These are phyloP conservation scores for Penium margaritaceum DNA, from an alignment of 139 green algal genomes.

Conservation along the genomic window DNA sequence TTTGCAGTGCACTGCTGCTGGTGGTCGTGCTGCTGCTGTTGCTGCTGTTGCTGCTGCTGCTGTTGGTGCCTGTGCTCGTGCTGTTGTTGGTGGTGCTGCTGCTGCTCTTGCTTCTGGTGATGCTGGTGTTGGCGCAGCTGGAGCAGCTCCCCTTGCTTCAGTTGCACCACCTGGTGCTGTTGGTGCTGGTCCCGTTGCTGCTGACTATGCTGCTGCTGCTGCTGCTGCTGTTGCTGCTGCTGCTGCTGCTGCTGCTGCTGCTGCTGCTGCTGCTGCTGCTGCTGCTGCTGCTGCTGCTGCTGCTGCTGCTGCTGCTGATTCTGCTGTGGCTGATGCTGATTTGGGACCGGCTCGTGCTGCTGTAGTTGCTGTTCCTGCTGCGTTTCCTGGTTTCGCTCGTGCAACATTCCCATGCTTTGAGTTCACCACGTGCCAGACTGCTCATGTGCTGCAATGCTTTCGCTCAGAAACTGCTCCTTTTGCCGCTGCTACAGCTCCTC, in stretches of 20 bases:
- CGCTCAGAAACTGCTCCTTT: too few relatives aligned
- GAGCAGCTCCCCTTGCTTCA: background rate
- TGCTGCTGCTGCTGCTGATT: slow-evolving; percentile 4
- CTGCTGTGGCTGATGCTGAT: background rate
- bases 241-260: slow-evolving; percentile 4
- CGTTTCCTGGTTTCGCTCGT: too few relatives aligned
- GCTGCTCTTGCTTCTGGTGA: slow-evolving; percentile 9
- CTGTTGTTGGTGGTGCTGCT: slow-evolving; percentile 5
- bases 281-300: background rate
- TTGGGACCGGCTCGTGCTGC: too few relatives aligned
- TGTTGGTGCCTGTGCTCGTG: slow-evolving; percentile 2
- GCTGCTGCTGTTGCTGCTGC: slow-evolving; percentile 5
- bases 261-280: slow-evolving; percentile 14
- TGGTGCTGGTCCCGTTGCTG: background rate
- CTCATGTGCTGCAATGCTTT: too few relatives aligned
- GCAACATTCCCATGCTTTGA: too few relatives aligned
- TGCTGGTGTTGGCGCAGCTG: background rate
- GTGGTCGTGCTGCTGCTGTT: background rate
- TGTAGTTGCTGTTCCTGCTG: too few relatives aligned
- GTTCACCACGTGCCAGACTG: too few relatives aligned
- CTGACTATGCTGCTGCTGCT: slow-evolving; percentile 8
- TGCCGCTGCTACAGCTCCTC: too few relatives aligned
- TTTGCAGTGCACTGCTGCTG: background rate
- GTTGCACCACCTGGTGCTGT: slow-evolving; percentile 6
- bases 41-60: slow-evolving; percentile 5